Percentiles rank a stretch among this genome's conserved stretches.
phyloP scores from a whole-genome alignment of 441 rosid species.

The Populus hybrid region DNA sequence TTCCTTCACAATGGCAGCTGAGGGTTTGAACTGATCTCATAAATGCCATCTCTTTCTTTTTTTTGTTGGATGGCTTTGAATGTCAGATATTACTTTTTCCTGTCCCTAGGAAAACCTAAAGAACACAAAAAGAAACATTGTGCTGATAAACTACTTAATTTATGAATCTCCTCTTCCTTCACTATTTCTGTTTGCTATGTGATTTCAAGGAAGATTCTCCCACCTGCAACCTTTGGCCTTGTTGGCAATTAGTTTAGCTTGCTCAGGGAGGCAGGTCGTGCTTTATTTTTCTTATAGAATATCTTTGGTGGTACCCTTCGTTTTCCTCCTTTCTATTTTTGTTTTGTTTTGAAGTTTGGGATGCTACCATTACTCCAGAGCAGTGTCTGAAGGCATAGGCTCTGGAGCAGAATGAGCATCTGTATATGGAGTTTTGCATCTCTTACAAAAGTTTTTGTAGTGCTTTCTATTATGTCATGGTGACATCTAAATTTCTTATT shows the following conservation, averaged over 20 bases:
- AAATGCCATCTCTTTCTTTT: background rate
- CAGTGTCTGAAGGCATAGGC: background rate
- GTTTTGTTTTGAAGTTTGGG: background rate
- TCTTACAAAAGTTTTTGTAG: background rate
- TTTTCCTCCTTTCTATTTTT: background rate
- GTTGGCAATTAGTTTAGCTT: background rate
- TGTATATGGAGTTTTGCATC: background rate
- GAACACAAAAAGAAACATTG: background rate
- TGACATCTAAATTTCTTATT: background rate
- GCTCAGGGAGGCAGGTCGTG: background rate
- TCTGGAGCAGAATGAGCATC: background rate
- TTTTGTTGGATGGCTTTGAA: background rate
- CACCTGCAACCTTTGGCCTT: background rate
- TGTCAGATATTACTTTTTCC: background rate
- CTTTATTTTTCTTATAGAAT: background rate
- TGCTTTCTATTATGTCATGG: background rate
- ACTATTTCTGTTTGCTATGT: background rate
- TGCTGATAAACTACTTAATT: background rate
- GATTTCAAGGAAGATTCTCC: background rate
- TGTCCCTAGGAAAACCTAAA: background rate
- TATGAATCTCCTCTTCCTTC: background rate
- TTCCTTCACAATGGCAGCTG: background rate
- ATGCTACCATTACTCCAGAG: background rate
- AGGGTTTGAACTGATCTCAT: constrained; percentile 3
- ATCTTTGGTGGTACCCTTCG: background rate